Conservation (phyloP, 208 protist genomes). For the Trichomonas tenax region DNA sequence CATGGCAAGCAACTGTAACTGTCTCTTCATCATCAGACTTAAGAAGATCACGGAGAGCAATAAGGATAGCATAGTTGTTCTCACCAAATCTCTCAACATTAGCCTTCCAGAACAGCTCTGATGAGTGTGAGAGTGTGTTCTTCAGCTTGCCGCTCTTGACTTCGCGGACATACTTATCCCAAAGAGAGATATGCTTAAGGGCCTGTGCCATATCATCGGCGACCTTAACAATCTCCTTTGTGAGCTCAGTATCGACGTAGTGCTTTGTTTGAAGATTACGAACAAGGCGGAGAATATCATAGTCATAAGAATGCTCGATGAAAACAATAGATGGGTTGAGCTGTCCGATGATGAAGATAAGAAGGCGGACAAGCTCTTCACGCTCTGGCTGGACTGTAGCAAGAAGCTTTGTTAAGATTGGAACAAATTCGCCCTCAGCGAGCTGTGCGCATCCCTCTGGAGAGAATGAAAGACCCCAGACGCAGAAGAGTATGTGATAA, state of each 20-base stretch:
- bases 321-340: neutral
- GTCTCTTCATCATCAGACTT: conserved; percentile 1
- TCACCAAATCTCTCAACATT: conserved; percentile 3
- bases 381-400: neutral
- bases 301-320: neutral
- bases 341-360: neutral
- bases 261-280: neutral
- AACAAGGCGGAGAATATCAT: neutral
- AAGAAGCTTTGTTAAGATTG: neutral
- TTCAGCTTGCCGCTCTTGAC: neutral
- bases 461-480: neutral
- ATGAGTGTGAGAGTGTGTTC: neutral
- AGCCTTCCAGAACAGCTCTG: conserved; percentile 1
- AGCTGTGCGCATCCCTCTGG: neutral
- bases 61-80: neutral
- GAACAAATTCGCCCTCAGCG: neutral
- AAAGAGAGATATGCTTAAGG: neutral
- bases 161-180: conserved; percentile 3
- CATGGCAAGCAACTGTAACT: neutral
- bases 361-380: neutral
- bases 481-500: neutral
- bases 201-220: neutral
- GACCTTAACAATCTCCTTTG: neutral
- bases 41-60: neutral
- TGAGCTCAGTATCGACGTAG: neutral